A percentile compares a stretch with the other conserved stretches of the same genome.
These are phyloP conservation scores for Oryza meridionalis DNA, from an alignment of 176 grass and related monocot species.

Conservation along the genomic window DNA sequence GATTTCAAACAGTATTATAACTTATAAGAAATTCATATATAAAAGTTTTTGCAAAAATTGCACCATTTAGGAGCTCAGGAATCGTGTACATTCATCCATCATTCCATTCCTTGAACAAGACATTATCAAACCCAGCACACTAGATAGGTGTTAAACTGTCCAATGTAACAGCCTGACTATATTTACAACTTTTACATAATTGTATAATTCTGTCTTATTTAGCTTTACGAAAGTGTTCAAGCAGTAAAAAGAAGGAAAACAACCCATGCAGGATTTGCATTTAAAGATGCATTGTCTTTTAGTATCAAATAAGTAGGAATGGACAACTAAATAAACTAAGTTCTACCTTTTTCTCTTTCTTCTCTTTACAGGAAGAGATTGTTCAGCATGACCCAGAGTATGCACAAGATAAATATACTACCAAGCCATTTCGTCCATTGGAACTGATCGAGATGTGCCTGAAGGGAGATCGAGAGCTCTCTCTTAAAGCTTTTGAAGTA, in stretches of 20 bases:
- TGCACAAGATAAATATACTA: constrained; percentile 44
- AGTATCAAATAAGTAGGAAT: neutral
- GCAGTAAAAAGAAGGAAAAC: constrained; percentile 29
- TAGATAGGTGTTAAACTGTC: too few relatives aligned
- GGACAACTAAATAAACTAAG: neutral
- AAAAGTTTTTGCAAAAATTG: too few relatives aligned
- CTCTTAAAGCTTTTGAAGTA: constrained; percentile 92
- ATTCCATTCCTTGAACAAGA: too few relatives aligned
- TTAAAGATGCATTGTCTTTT: constrained; percentile 2
- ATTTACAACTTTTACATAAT: constrained; percentile 2
- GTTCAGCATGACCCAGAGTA: constrained; percentile 47
- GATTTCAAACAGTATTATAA: too few relatives aligned
- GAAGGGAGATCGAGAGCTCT: constrained; percentile 59
- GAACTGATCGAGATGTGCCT: constrained; percentile 87
- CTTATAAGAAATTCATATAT: too few relatives aligned
- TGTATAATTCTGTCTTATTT: constrained; percentile 17
- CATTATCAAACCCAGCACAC: too few relatives aligned
- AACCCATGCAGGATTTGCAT: constrained; percentile 6
- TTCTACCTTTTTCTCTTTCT: neutral
- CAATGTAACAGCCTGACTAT: neutral
- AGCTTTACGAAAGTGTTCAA: constrained; percentile 18
- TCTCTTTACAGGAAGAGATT: constrained; percentile 84
- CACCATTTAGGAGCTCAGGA: too few relatives aligned
- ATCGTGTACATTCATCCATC: too few relatives aligned
- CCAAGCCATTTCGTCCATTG: constrained; percentile 58